Conservation (phyloP, 306 rosid genomes). For the Aeschynomene evenia region DNA sequence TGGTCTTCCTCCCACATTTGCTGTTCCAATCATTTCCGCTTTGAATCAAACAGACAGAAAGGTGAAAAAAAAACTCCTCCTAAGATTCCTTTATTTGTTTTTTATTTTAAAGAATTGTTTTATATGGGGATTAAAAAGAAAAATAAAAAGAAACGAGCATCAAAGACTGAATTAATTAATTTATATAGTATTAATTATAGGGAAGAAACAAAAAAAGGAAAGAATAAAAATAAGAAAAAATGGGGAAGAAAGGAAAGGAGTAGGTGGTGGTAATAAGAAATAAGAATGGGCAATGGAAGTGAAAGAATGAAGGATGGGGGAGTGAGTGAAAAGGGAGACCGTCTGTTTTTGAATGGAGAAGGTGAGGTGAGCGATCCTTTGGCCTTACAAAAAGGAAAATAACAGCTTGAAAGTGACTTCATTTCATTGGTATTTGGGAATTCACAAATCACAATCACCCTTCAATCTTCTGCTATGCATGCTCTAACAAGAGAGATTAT, state of each 20-base stretch:
- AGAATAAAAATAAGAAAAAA: not conserved
- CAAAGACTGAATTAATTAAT: not conserved
- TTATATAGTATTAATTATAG: not conserved
- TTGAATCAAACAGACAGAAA: not conserved
- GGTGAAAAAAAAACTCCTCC: not conserved
- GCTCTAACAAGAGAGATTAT: too few species aligned
- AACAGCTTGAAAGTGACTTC: not conserved
- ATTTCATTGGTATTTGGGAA: not conserved
- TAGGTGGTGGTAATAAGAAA: not conserved
- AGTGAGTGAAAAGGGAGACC: not conserved
- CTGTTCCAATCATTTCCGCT: constrained; percentile 43
- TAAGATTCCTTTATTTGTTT: not conserved
- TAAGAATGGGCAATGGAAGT: not conserved
- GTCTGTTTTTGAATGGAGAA: not conserved
- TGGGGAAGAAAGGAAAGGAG: not conserved
- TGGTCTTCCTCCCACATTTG: constrained; percentile 30
- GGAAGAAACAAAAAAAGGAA: not conserved
- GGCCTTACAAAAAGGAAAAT: too few species aligned
- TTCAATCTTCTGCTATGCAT: too few species aligned
- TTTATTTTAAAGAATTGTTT: too few species aligned
- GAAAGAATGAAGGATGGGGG: not conserved
- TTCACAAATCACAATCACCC: too few species aligned
- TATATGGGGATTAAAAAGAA: not conserved
- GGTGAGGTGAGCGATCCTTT: not conserved
- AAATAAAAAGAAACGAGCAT: not conserved